These are phyloP conservation scores for Rutidosis leptorrhynchoides DNA, from an alignment of 129 eudicot genomes.

Conservation along the genomic window DNA sequence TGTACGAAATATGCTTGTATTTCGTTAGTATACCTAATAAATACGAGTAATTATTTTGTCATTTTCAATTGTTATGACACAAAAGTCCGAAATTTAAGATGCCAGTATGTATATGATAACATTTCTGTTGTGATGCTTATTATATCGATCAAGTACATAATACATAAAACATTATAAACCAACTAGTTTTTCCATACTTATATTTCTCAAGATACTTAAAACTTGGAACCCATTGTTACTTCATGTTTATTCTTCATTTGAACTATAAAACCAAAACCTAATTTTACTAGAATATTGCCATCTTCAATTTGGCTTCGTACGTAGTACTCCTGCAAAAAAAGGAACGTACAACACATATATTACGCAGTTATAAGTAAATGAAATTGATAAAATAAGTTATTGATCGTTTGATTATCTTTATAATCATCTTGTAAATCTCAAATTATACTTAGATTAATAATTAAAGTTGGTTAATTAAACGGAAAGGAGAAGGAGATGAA, in stretches of 20 bases:
- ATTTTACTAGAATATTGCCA: slow-evolving; percentile 2
- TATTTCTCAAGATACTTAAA: background rate
- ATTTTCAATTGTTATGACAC: background rate
- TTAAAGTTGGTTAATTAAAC: background rate
- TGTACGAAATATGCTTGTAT: no score
- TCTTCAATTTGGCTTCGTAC: background rate
- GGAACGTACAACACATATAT: no score
- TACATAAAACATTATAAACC: no score
- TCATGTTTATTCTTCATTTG: slow-evolving; percentile 18
- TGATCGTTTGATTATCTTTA: background rate
- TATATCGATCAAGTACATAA: background rate
- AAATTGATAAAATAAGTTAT: background rate
- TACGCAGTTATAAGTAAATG: background rate
- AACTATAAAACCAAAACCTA: background rate
- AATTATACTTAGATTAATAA: slow-evolving; percentile 3
- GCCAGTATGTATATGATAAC: background rate
- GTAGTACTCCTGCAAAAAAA: slow-evolving; percentile 11
- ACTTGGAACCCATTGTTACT: background rate
- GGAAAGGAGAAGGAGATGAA: slow-evolving; percentile 40
- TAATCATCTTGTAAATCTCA: background rate
- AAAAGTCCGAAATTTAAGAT: background rate
- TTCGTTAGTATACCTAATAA: no score
- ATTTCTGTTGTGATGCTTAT: background rate
- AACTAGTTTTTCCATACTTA: background rate
- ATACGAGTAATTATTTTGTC: no score